phyloP scores from a whole-genome alignment of 148 eudicot species.

The Amaranthus cruentus region DNA sequence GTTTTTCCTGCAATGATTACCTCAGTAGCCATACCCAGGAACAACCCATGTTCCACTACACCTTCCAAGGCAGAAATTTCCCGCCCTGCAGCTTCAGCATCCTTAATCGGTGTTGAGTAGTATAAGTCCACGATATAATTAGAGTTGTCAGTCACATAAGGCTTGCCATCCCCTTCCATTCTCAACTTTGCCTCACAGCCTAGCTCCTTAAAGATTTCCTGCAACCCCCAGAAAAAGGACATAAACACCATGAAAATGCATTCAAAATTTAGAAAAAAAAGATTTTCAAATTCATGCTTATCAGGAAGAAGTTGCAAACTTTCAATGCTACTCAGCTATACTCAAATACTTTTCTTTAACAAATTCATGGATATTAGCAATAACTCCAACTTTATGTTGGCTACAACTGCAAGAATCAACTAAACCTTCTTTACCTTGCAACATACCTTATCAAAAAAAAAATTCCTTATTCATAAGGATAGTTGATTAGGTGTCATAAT shows the following conservation, averaged over 20 bases:
- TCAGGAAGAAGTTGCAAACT: background rate
- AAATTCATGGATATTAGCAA: background rate
- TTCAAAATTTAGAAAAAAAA: background rate
- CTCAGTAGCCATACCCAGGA: slow-evolving; percentile 73
- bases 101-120: slow-evolving; percentile 76
- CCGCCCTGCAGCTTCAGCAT: slow-evolving; percentile 61
- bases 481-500: no score
- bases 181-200: slow-evolving; percentile 80
- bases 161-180: slow-evolving; percentile 66
- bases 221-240: background rate
- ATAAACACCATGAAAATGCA: background rate
- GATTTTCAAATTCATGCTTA: background rate
- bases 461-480: no score
- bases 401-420: background rate
- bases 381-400: background rate
- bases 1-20: slow-evolving; percentile 82
- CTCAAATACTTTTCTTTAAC: background rate
- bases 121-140: slow-evolving; percentile 94
- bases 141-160: slow-evolving; percentile 86
- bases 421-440: background rate
- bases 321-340: background rate
- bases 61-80: slow-evolving; percentile 77
- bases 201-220: slow-evolving; percentile 58
- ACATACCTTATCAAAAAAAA: background rate
- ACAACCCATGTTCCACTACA: slow-evolving; percentile 94